Base-by-base conservation (phyloP, 2,329 filamentous ascomycete genomes). In the Beauveria scarabaeidicola region DNA sequence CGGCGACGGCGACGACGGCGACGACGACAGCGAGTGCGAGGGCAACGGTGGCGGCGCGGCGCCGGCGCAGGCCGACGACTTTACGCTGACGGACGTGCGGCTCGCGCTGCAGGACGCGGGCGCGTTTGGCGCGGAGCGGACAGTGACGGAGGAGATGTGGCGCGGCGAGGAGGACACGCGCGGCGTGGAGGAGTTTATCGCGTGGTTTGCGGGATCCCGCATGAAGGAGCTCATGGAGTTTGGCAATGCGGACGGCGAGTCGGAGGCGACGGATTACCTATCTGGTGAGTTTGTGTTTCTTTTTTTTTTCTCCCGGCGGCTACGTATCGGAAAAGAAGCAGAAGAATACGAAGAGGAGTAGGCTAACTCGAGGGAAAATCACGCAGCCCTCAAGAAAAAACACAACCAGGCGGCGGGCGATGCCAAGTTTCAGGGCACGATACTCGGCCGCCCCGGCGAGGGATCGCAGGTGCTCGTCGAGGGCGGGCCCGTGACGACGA, bases 371-470 rank as follows among this genome's bases (percentile, higher is more conserved):
- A 21, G 21, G 40, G 10, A 38, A 44, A 21, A 44, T n/a, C 2
- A 13, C 29, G 17, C 64, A 89, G 88, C 86, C 5, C 77, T 97
- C 46, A 97, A 96, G 74, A 94, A 92, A 75, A 96, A 95, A 69
- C 90, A 96, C 72, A 91, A 87, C 75, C 95, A 94, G 67, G 89
- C 88, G 1, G 90, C 89, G 63, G 91, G 95, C 68, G 91, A 96
- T 68, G 87, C 87, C 10, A 87, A 93, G 67, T 96, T 91, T 71
- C 84, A 88, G 65, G 91, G 90, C 32, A 96, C 93, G 0, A 82
- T 94, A 0, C 78, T 97, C 11, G 93, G 93, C 4, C 86, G 86
- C 64, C 78, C 81, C 48, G 81, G 81, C 52, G 90, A 96, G 65
- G 82, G 86, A 60, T 84, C 84, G 67, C 82, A 87, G 8, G 77